These are phyloP conservation scores for Penstemon barbatus DNA, from an alignment of 257 asterid species.

Conservation along the genomic window DNA sequence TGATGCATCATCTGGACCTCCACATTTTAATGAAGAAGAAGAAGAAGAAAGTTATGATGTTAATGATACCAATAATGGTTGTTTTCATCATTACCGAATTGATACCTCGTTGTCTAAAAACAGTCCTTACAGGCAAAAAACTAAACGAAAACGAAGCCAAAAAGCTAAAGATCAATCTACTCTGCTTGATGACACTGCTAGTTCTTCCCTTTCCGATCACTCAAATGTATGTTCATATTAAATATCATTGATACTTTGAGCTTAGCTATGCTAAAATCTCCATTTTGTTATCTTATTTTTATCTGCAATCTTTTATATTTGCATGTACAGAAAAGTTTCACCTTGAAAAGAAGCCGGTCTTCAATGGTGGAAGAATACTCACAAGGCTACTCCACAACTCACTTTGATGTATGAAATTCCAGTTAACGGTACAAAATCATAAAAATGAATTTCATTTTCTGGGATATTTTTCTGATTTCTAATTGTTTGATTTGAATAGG, in stretches of 20 bases:
- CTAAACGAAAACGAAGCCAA: conserved; percentile 34
- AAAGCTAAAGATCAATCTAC: conserved; percentile 45
- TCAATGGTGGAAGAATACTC: conserved; percentile 50
- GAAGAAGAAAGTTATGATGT: no score
- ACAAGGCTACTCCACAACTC: conserved; percentile 84
- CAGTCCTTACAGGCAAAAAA: conserved; percentile 23
- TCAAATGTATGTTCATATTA: conserved; percentile 48
- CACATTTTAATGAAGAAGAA: conserved; percentile 48
- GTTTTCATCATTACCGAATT: no score
- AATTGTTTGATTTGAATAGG: conserved; percentile 31
- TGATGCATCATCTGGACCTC: conserved; percentile 92
- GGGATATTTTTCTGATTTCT: no score
- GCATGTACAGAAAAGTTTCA: conserved; percentile 42
- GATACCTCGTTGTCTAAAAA: conserved; percentile 11
- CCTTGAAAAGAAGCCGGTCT: conserved; percentile 35
- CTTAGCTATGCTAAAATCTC: no score
- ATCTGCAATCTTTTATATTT: not conserved
- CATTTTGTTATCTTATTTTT: no score
- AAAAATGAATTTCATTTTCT: not conserved
- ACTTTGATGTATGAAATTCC: conserved; percentile 47
- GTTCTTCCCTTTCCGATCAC: conserved; percentile 63
- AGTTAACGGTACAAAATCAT: not conserved
- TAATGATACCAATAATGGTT: no score
- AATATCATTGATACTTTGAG: not conserved
- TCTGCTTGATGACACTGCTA: conserved; percentile 90